Evolutionary conservation across 352 stramenopile genomes (phyloP).

Genomic region (Phytophthora citrophthora): DNA sequence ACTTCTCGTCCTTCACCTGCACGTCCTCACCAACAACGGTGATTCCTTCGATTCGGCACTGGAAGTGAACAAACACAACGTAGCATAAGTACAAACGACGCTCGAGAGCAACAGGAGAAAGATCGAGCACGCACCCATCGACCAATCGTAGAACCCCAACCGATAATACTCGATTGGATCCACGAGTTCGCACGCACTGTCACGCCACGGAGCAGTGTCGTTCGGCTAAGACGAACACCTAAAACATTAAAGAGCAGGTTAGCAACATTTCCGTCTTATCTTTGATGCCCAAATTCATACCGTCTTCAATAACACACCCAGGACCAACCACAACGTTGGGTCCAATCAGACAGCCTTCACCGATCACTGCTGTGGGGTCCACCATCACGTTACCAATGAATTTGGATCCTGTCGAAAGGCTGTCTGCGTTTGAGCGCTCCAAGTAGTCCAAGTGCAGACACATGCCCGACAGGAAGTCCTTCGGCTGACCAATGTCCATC

Average conservation of each 20-base stretch:
- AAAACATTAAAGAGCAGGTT: not conserved
- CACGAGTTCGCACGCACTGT: constrained; percentile 83
- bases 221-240: constrained; percentile 86
- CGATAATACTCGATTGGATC: constrained; percentile 91
- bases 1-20: constrained; percentile 89
- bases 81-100: not conserved
- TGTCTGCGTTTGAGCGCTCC: constrained; percentile 47
- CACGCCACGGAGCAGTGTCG: constrained; percentile 78
- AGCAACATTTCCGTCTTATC: not conserved
- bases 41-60: constrained; percentile 86
- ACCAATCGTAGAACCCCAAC: constrained; percentile 88
- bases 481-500: constrained; percentile 93
- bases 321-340: constrained; percentile 87
- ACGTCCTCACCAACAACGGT: constrained; percentile 90
- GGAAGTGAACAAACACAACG: constrained; percentile 1
- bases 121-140: constrained; percentile 61
- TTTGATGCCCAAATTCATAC: constrained; percentile 26
- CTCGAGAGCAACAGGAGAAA: not conserved
- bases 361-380: constrained; percentile 78
- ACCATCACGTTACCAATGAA: constrained; percentile 90
- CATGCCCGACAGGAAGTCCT: constrained; percentile 90
- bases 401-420: constrained; percentile 65
- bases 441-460: constrained; percentile 86
- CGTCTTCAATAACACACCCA: constrained; percentile 86
- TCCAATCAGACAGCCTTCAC: constrained; percentile 80